Evolutionary conservation across 306 rosid genomes (phyloP).

Genomic region (Lathyrus tuberosus): DNA sequence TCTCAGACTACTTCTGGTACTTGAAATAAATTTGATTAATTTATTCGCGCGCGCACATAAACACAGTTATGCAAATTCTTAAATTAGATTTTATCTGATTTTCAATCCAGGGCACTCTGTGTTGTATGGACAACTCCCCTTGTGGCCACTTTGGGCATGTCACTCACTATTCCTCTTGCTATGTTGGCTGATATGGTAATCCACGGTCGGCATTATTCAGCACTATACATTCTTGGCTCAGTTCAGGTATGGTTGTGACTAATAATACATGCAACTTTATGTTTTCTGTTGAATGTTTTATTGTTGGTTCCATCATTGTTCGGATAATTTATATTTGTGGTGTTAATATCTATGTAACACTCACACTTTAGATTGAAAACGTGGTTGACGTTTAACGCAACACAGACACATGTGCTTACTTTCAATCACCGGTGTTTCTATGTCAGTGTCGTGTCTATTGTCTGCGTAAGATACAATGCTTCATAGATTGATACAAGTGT

Average conservation of each 20-base stretch:
- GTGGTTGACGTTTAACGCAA: background rate
- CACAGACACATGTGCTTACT: background rate
- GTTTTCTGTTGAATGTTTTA: constrained; percentile 8
- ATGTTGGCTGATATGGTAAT: constrained; percentile 97
- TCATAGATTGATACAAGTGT: too few species aligned
- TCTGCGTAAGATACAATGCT: too few species aligned
- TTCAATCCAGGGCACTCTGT: constrained; percentile 74
- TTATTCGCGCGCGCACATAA: background rate
- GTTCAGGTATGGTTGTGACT: constrained; percentile 61
- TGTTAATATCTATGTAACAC: background rate
- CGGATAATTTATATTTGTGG: background rate
- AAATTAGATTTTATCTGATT: constrained; percentile 36
- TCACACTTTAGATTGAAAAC: background rate
- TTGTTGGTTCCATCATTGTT: background rate
- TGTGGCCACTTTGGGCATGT: constrained; percentile 98
- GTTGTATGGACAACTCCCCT: constrained; percentile 99
- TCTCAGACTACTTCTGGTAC: constrained; percentile 95
- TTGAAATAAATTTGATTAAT: constrained; percentile 32
- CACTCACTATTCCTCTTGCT: constrained; percentile 98
- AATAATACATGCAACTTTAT: constrained; percentile 13
- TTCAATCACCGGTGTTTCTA: background rate
- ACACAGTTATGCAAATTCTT: constrained; percentile 7
- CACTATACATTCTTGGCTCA: constrained; percentile 89
- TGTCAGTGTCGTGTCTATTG: background rate
- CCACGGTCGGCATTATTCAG: constrained; percentile 95